Conservation (phyloP, 805 yeast genomes). For the Ogataea paradorogensis region DNA sequence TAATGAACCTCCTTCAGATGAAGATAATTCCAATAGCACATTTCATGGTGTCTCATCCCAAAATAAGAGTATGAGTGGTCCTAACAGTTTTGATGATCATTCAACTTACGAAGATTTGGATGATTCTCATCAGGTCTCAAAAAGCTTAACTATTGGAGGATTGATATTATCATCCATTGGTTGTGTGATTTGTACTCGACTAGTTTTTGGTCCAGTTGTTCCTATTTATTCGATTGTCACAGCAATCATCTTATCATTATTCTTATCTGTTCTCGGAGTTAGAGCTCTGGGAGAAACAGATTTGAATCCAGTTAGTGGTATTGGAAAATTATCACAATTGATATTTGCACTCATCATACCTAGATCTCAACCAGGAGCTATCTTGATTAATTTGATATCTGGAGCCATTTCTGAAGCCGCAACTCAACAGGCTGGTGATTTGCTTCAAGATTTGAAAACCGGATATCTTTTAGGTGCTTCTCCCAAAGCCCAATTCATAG, state of each 20-base stretch:
- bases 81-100: neutral
- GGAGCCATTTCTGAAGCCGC: slow-evolving; percentile 99
- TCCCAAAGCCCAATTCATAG: slow-evolving; percentile 86
- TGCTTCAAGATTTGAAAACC: slow-evolving; percentile 95
- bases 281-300: slow-evolving; percentile 97
- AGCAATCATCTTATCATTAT: slow-evolving; percentile 72
- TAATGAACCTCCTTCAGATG: slow-evolving; percentile 20
- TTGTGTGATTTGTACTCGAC: slow-evolving; percentile 62
- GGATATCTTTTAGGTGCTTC: slow-evolving; percentile 91
- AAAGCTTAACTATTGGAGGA: slow-evolving; percentile 53
- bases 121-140: slow-evolving; percentile 47
- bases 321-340: slow-evolving; percentile 89
- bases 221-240: slow-evolving; percentile 67
- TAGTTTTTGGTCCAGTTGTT: slow-evolving; percentile 66
- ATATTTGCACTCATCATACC: slow-evolving; percentile 83
- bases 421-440: slow-evolving; percentile 97
- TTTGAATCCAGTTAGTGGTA: slow-evolving; percentile 93
- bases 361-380: slow-evolving; percentile 69
- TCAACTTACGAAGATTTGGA: slow-evolving; percentile 33
- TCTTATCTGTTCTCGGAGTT: slow-evolving; percentile 82
- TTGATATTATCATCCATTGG: slow-evolving; percentile 60
- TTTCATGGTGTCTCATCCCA: slow-evolving; percentile 18
- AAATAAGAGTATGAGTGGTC: neutral
- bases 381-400: slow-evolving; percentile 81
- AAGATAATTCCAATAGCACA: slow-evolving; percentile 22